These are phyloP conservation scores for Trichoderma erinaceum DNA, from an alignment of 495 filamentous ascomycete species.

Conservation along the genomic window DNA sequence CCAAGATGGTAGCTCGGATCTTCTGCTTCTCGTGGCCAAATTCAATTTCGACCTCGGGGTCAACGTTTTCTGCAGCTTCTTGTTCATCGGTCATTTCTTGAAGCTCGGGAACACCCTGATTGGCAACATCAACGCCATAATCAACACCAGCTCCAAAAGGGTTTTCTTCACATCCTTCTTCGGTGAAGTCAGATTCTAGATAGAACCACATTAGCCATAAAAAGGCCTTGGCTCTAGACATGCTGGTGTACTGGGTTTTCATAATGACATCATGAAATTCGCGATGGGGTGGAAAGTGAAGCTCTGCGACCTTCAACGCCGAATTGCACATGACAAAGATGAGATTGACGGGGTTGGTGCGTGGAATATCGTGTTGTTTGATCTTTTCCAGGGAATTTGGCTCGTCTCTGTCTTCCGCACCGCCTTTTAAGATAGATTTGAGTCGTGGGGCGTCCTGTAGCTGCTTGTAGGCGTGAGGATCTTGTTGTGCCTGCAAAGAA, in stretches of 20 bases:
- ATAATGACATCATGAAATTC: constrained; percentile 98
- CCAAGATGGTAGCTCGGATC: constrained; percentile 70
- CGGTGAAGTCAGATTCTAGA: constrained; percentile 88
- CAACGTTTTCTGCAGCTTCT: constrained; percentile 80
- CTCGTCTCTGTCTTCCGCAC: constrained; percentile 86
- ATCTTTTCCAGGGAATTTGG: constrained; percentile 82
- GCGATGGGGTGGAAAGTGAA: constrained; percentile 75
- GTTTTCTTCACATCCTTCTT: constrained; percentile 75
- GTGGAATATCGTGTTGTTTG: constrained; percentile 57
- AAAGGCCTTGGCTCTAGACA: constrained; percentile 80
- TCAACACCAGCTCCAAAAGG: constrained; percentile 78
- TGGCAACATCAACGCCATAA: constrained; percentile 54
- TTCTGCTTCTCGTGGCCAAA: constrained; percentile 81
- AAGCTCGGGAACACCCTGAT: constrained; percentile 76
- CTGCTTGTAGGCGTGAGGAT: constrained; percentile 95
- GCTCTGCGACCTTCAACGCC: constrained; percentile 83
- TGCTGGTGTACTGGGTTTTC: constrained; percentile 74
- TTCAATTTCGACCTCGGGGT: constrained; percentile 74
- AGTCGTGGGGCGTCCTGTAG: constrained; percentile 92
- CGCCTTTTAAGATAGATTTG: constrained; percentile 96
- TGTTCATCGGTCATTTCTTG: constrained; percentile 70
- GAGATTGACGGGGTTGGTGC: constrained; percentile 94
- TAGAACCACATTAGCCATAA: constrained; percentile 99
- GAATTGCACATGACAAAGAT: constrained; percentile 92
- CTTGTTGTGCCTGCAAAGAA: constrained; percentile 88